Evolutionary conservation across 139 green algal genomes (phyloP).

Genomic region (Asterochloris sp.): DNA sequence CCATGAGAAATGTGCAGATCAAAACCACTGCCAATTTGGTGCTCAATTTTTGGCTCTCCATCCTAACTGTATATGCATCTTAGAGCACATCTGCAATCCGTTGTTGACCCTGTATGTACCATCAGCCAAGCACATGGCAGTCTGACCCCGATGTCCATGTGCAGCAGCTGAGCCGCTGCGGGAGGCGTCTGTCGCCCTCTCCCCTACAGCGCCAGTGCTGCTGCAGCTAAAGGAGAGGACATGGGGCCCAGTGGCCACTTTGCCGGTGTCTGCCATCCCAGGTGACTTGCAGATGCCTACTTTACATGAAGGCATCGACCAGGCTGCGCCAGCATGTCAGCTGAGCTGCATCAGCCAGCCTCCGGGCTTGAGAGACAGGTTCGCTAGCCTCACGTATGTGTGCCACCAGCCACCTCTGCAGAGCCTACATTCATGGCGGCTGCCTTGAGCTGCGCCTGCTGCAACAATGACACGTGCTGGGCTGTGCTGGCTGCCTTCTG

Average conservation of each 20-base stretch:
- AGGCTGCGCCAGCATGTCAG: not conserved
- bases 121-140: not conserved
- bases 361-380: not conserved
- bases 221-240: conserved; percentile 53
- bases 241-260: conserved; percentile 49
- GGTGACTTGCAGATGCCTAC: conserved; percentile 8
- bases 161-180: not conserved
- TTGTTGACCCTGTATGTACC: not conserved
- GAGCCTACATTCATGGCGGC: too few species aligned
- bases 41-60: too few species aligned
- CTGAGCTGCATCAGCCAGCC: too few species aligned
- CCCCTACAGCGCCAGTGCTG: conserved; percentile 35
- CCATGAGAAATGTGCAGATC: not conserved
- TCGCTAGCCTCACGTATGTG: not conserved
- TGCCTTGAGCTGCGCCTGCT: too few species aligned
- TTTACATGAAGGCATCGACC: not conserved
- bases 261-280: conserved; percentile 35
- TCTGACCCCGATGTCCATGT: not conserved
- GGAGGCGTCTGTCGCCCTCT: conserved; percentile 7
- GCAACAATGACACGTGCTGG: too few species aligned
- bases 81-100: too few species aligned
- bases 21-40: not conserved
- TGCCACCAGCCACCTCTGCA: not conserved
- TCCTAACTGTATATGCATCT: not conserved
- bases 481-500: too few species aligned